Base-by-base conservation (phyloP, 306 rosid species). In the Cicer pinnatifidum region DNA sequence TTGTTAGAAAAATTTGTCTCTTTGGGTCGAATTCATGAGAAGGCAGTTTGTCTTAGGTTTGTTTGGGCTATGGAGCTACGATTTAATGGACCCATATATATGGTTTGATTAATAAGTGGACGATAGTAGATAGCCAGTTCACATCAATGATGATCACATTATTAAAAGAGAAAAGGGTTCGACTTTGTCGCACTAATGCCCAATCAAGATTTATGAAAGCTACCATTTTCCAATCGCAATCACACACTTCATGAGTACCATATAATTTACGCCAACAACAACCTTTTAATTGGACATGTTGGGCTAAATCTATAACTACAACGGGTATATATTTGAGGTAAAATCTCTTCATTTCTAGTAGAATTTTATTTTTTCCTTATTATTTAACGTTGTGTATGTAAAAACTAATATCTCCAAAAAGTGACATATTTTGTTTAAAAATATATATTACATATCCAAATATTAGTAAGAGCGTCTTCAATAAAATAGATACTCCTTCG, bases 1-100 rank as follows among this genome's bases (percentile, higher is more conserved):
- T 28, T 28, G 35, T 3, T 28, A 4, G 3, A 28, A 28, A 28
- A 28, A 28, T 28, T 28, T 28, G 35, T 3, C 0, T 28, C 5
- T 61, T 13, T n/a, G 28, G 23, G 67, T 37, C 11, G 19, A 33
- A 8, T 11, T 53, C 35, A 9, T 8, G 33, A 53, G 43, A 10
- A 58, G 9, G 28, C 28, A 6, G 0, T 20, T 56, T 57, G 38
- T 57, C 15, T 10, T 10, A 8, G 40, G 15, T 1, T 57, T 7
- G 40, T 61, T 8, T 38, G 76, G 80, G 73, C 72, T 17, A 3
- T 43, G 47, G 47, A 69, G 11, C 40, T 10, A 11, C 3, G 19
- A 69, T 75, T 75, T 12, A 71, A 64, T 71, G 59, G 71, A n/a
- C 53, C 64, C 73, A 57, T 54, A 11, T 6, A 57, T 54, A 11